Evolutionary conservation across 2,329 filamentous ascomycete genomes (phyloP).

Genomic region (Aspergillus sp.): DNA sequence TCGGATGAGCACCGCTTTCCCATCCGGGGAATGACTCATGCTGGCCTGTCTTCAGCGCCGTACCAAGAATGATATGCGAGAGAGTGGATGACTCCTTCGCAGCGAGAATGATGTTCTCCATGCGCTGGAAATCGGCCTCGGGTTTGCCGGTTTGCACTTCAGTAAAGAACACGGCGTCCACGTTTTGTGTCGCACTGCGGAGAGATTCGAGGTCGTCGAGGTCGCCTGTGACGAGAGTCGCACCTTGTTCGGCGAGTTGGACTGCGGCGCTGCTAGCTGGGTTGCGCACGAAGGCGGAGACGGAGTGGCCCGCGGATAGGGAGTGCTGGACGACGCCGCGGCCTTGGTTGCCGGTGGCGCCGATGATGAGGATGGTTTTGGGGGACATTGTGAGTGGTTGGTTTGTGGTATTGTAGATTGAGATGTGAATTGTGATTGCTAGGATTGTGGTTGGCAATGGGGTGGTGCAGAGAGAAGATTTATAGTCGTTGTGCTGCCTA

Average conservation of each 20-base stretch:
- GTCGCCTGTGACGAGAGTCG: not conserved
- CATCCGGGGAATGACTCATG: not conserved
- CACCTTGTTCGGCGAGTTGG: not conserved
- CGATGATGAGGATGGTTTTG: not conserved
- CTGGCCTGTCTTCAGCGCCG: not conserved
- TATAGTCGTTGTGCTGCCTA: too few species aligned
- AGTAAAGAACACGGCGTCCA: not conserved
- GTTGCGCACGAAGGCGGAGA: not conserved
- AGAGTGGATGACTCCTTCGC: not conserved
- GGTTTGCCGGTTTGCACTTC: not conserved
- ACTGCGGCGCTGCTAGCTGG: not conserved
- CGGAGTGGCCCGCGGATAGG: not conserved
- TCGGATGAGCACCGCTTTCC: not conserved
- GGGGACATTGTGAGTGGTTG: not conserved
- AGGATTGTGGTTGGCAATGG: too few species aligned
- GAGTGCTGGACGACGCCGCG: slow-evolving; percentile 3
- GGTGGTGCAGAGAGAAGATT: too few species aligned
- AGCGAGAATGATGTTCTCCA: not conserved
- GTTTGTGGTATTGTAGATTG: too few species aligned
- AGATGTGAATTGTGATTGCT: too few species aligned
- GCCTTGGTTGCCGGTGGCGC: slow-evolving; percentile 1
- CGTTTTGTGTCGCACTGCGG: not conserved
- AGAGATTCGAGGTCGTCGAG: not conserved
- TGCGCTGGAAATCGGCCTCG: not conserved
- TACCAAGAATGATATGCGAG: not conserved